These are phyloP conservation scores for Colletotrichum theobromicola DNA, from an alignment of 2,329 filamentous ascomycete species.

Conservation along the genomic window DNA sequence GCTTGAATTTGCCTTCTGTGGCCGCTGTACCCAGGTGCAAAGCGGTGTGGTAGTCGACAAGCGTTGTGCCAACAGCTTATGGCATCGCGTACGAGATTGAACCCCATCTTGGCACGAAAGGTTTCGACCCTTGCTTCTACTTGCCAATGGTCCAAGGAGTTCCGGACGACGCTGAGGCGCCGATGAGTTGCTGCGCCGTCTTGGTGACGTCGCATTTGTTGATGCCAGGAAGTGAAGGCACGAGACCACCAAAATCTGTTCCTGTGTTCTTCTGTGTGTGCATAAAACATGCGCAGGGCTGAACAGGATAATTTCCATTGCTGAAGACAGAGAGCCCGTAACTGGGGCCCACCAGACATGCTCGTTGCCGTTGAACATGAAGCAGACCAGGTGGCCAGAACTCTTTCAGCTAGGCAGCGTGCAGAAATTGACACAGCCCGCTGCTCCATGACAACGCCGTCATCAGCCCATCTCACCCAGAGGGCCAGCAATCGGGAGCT, in stretches of 20 bases:
- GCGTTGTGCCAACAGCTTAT: conserved; percentile 1
- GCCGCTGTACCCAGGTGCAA: not conserved
- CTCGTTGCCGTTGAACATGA: not conserved
- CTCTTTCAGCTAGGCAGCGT: not conserved
- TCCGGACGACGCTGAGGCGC: not conserved
- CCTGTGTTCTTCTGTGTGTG: not conserved
- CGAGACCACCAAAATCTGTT: not conserved
- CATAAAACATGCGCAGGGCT: not conserved
- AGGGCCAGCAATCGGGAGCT: not conserved
- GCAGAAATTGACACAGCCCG: not conserved
- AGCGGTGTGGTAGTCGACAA: not conserved
- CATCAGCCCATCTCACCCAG: conserved; percentile 3
- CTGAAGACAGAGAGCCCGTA: not conserved
- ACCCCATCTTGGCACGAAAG: not conserved
- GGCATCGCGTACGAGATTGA: not conserved
- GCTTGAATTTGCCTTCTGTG: not conserved
- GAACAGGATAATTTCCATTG: not conserved
- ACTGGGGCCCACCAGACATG: not conserved
- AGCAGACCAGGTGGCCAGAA: not conserved
- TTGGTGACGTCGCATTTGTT: not conserved
- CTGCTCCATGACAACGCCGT: not conserved
- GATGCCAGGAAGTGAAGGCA: not conserved
- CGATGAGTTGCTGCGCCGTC: not conserved
- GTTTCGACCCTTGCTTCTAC: not conserved
- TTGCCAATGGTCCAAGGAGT: conserved; percentile 3